Conservation (phyloP, 768 basidiomycete species). For the Lactifluus rugatus region DNA sequence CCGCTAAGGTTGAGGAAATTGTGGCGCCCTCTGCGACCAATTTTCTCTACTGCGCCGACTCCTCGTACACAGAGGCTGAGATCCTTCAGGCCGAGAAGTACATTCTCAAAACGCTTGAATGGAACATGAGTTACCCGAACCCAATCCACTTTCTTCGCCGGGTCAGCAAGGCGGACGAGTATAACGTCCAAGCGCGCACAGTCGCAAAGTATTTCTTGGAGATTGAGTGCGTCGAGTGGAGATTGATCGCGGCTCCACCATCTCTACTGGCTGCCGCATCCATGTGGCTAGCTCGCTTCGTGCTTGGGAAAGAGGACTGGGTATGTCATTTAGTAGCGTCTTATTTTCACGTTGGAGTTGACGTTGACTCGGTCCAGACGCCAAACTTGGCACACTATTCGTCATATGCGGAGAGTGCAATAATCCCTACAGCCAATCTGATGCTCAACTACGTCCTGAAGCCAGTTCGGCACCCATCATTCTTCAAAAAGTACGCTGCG, state of each 20-base stretch:
- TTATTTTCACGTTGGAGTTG: conserved; percentile 9
- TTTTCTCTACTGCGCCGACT: conserved; percentile 72
- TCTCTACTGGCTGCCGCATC: conserved; percentile 76
- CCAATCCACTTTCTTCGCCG: conserved; percentile 84
- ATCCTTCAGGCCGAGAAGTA: conserved; percentile 86
- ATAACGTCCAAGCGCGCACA: conserved; percentile 76
- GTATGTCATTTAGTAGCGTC: conserved; percentile 36
- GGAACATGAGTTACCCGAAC: conserved; percentile 79
- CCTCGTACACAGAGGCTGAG: conserved; percentile 65
- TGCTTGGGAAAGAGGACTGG: conserved; percentile 78
- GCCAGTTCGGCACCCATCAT: conserved; percentile 60
- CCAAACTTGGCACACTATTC: conserved; percentile 83
- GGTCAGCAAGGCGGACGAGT: conserved; percentile 89
- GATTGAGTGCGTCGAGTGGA: conserved; percentile 72
- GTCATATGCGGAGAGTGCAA: conserved; percentile 67
- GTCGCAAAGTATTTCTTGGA: conserved; percentile 89
- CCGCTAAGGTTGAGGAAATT: conserved; percentile 90
- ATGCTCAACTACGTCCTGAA: conserved; percentile 85
- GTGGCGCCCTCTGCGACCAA: conserved; percentile 76
- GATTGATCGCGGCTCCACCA: conserved; percentile 64
- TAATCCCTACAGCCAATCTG: conserved; percentile 72
- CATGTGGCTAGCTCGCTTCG: conserved; percentile 76
- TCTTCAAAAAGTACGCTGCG: conserved; percentile 82
- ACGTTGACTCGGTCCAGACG: conserved; percentile 38
- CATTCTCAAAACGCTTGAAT: conserved; percentile 75